Percentiles rank a stretch among this genome's conserved stretches.
These are phyloP conservation scores for Phytophthora vignae DNA, from an alignment of 352 stramenopile genomes.

Conservation along the genomic window DNA sequence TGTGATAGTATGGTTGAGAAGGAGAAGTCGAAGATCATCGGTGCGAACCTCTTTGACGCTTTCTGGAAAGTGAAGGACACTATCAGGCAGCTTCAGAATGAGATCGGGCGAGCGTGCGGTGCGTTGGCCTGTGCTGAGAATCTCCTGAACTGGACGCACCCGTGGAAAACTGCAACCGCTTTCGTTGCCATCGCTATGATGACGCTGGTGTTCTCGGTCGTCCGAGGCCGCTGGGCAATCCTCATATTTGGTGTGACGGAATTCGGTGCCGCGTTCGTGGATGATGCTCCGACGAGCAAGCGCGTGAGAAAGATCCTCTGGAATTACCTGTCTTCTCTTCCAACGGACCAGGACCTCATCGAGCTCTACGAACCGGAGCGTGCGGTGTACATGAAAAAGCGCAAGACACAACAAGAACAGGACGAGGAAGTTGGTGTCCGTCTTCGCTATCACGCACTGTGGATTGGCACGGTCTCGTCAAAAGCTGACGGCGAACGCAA, in stretches of 20 bases:
- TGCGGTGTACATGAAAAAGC: conserved; percentile 63
- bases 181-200: conserved; percentile 59
- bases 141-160: conserved; percentile 89
- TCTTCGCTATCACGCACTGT: conserved; percentile 78
- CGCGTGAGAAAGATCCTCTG: conserved; percentile 79
- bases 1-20: conserved; percentile 75
- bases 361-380: conserved; percentile 76
- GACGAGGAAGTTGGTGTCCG: conserved; percentile 55
- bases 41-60: conserved; percentile 74
- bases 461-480: conserved; percentile 63
- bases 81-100: conserved; percentile 75
- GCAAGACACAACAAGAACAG: conserved; percentile 52
- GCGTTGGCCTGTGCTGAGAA: conserved; percentile 81
- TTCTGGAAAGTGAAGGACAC: conserved; percentile 90
- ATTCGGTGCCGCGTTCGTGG: conserved; percentile 80
- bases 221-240: conserved; percentile 79
- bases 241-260: conserved; percentile 78
- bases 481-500: conserved; percentile 74
- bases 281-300: conserved; percentile 83
- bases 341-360: conserved; percentile 83
- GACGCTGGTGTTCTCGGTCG: conserved; percentile 67
- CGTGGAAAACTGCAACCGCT: conserved; percentile 82
- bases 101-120: conserved; percentile 77
- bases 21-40: conserved; percentile 72
- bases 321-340: conserved; percentile 85